Base-by-base conservation (phyloP, 148 eudicot species). In the Arctostaphylos glauca region DNA sequence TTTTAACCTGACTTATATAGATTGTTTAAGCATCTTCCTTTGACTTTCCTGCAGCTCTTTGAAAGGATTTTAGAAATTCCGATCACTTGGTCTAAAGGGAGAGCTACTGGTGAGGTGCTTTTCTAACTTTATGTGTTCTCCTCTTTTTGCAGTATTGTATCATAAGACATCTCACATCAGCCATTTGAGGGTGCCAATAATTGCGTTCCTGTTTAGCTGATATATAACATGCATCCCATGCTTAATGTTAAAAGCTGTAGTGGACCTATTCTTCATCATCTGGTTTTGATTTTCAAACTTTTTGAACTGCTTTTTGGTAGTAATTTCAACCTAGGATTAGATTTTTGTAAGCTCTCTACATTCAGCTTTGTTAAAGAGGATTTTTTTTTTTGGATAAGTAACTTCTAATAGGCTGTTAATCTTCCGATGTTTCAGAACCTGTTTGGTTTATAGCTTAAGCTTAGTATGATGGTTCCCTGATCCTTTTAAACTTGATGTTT, bases 51-150 rank as follows among this genome's bases (percentile, higher is more conserved):
- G 89, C 94, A 96, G 99, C 93, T 96, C 70, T 94, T 96, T 81
- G 99, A 96, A 87, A 93, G 98, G 89, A 88, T 96, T 83, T 86
- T 96, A 88, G 99, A 96, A 88, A 91, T 96, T 85, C 99, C 99
- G 73, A 94, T 96, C 62, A 80, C 86, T 54, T 96, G 97, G 95
- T 89, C 93, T 78, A 88, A 96, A 79, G 99, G 99, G 74, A 94
- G 99, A 96, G 98, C 99, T 86, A 93, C 93, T 74, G 99, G 99
- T 90, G 98, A 96, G 99, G 99, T 96, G 95, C 95, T 90, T 89
- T 88, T 88, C 92, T 81, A 76, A 86, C 91, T 88, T 74, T 31
- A 9, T 47, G 75, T 60, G 38, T 49, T 48, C 55, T 9, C 54
- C 49, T 60, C 23, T 25, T 71, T 38, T 72, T 5, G 9, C 60